These are phyloP conservation scores for Sugiyamaella pinicola DNA, from an alignment of 1,139 yeast species.

Conservation along the genomic window DNA sequence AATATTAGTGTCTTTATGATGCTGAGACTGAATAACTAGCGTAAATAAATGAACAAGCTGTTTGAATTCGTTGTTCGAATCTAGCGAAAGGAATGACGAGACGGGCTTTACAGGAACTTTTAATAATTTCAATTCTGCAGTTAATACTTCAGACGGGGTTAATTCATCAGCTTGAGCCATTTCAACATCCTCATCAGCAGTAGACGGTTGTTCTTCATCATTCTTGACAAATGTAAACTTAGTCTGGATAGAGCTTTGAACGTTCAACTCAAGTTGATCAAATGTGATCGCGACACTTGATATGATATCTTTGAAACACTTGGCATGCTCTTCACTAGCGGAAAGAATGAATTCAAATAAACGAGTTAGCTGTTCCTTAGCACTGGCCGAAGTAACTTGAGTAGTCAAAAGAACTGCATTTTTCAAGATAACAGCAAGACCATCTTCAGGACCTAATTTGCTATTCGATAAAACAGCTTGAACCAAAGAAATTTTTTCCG, in stretches of 20 bases:
- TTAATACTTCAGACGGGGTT: constrained; percentile 20
- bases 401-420: constrained; percentile 21
- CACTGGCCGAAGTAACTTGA: constrained; percentile 1
- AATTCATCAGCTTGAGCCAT: constrained; percentile 35
- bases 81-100: constrained; percentile 47
- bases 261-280: constrained; percentile 64
- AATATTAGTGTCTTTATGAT: constrained; percentile 21
- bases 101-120: constrained; percentile 8
- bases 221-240: constrained; percentile 7
- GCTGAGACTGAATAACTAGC: constrained; percentile 28
- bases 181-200: constrained; percentile 30
- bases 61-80: constrained; percentile 50
- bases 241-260: constrained; percentile 49
- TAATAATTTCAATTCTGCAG: constrained; percentile 11
- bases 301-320: constrained; percentile 31
- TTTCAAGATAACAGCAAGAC: constrained; percentile 23
- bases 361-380: constrained; percentile 7
- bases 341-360: constrained; percentile 18
- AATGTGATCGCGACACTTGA: constrained; percentile 47
- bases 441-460: constrained; percentile 27
- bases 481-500: constrained; percentile 32
- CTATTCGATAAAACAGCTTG: constrained; percentile 34
- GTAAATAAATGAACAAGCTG: constrained; percentile 48
- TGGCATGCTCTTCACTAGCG: constrained; percentile 6
- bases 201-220: constrained; percentile 10